Base-by-base conservation (phyloP, 148 eudicot species). In the Silene uniflora region DNA sequence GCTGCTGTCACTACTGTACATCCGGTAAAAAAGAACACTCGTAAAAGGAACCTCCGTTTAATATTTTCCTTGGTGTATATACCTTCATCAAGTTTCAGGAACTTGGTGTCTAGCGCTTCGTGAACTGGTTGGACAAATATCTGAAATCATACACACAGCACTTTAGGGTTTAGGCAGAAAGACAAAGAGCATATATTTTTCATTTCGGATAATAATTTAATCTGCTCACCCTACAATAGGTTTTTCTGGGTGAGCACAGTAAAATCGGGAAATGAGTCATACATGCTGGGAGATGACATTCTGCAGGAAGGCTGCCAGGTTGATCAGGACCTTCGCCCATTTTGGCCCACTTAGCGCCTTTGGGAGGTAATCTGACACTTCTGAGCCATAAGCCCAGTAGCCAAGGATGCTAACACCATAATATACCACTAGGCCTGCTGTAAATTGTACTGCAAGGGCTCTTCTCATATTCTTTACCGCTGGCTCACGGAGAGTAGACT, bases 311-410 rank as follows among this genome's bases (percentile, higher is more conserved):
- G 83, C 89, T 6, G 84, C 82, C 39, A 81, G 77, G 67, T 87
- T 87, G 61, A 86, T 84, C 23, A 89, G 63, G 76, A 87, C 70
- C 81, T 87, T 86, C 52, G 83, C 89, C 89, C 91, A 89, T 76
- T 73, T 89, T 35, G 88, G 93, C 10, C 89, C 89, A 44, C 88
- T 76, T 72, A 87, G 67, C 23, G 79, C 73, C 46, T 68, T 72
- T 14, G 89, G 91, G 17, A 89, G 86, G 83, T 89, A 89, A 42
- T 82, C 87, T 39, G 89, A 86, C 59, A 86, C 89, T 17, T 56
- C 62, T 23, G 92, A 82, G 58, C 92, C 90, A 77, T 85, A 89
- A 69, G 88, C 83, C 92, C 92, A 89, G 65, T 89, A 89, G 39
- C 90, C 92, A 22, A 68, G 71, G 64, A 89, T 73, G 78, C 81